Evolutionary conservation across 345 rosid species (phyloP), one percentile per base, ranked within the genome.

Genomic region (Acer campestre): DNA sequence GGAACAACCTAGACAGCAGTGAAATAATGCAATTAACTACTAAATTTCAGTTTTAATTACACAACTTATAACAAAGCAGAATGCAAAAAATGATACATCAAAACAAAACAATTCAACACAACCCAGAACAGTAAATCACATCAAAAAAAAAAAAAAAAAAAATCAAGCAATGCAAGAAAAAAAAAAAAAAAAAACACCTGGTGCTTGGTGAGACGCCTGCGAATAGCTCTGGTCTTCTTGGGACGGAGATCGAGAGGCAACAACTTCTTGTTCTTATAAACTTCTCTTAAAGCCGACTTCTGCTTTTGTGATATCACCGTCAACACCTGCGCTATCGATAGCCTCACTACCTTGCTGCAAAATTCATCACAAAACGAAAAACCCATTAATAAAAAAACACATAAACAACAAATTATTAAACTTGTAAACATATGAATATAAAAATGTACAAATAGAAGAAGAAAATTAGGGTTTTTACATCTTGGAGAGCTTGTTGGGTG

Each of bases 401-500:
- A 3, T 23, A 61, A 20, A 44, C 8, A n/a, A n/a, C 12, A 59
- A 4, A 56, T 56, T 17, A 59, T 59, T 59, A 3, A 20, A 59
- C 22, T 59, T 18, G 23, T 10, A 59, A 59, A 25, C 27, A 59
- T 4, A 20, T 59, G 20, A 4, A 16, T 14, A 56, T 14, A 16
- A 16, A 56, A 16, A 56, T 56, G 8, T 53, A 53, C 59, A 13
- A 1, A 12, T 11, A 12, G 1, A 53, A 53, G 7, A n/a, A 58
- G 3, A 58, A 58, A 22, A 58, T 22, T n/a, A 59, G 63, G 63
- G n/a, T 16, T 20, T 42, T 46, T 84, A 85, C 90, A 89, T 89
- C 82, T 89, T 89, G 29, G 90, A 87, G 68, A 89, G 90, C 84
- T 89, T 89, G 86, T 89, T 89, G 18, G 92, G 89, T 2, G 92